These are phyloP conservation scores for Mortierella alpina DNA, from an alignment of 192 early-diverging fungal genomes.

Conservation along the genomic window DNA sequence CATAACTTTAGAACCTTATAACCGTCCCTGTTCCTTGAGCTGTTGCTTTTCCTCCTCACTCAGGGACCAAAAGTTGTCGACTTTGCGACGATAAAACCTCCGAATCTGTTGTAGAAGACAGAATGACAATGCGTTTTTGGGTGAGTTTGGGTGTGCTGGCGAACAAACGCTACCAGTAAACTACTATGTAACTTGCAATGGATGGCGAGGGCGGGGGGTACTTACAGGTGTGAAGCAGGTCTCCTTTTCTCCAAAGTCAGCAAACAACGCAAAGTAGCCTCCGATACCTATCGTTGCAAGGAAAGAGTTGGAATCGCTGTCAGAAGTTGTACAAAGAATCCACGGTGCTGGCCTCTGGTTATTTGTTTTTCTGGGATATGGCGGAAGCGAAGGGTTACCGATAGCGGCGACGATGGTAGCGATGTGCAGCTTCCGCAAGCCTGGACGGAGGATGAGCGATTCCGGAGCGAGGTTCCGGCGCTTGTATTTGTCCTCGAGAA, in stretches of 20 bases:
- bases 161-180: too few relatives aligned
- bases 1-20: background rate
- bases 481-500: constrained; percentile 48
- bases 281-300: constrained; percentile 16
- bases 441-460: constrained; percentile 38
- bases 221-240: constrained; percentile 50
- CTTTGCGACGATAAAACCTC: constrained; percentile 32
- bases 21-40: constrained; percentile 50
- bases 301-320: too few relatives aligned
- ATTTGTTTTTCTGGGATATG: background rate
- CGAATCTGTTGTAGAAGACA: constrained; percentile 22
- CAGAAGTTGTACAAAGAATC: too few relatives aligned
- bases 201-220: too few relatives aligned
- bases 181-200: too few relatives aligned
- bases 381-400: constrained; percentile 13
- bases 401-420: constrained; percentile 36
- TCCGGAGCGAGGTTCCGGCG: constrained; percentile 48
- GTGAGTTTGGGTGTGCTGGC: too few relatives aligned
- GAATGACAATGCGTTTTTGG: background rate
- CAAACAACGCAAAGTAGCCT: constrained; percentile 46
- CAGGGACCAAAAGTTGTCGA: constrained; percentile 44
- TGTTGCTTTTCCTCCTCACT: constrained; percentile 54
- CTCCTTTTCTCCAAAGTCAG: constrained; percentile 50
- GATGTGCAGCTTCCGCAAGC: constrained; percentile 37
- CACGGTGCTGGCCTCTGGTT: too few relatives aligned